These are phyloP conservation scores for Phytophthora ramorum DNA, from an alignment of 352 stramenopile genomes.

Conservation along the genomic window DNA sequence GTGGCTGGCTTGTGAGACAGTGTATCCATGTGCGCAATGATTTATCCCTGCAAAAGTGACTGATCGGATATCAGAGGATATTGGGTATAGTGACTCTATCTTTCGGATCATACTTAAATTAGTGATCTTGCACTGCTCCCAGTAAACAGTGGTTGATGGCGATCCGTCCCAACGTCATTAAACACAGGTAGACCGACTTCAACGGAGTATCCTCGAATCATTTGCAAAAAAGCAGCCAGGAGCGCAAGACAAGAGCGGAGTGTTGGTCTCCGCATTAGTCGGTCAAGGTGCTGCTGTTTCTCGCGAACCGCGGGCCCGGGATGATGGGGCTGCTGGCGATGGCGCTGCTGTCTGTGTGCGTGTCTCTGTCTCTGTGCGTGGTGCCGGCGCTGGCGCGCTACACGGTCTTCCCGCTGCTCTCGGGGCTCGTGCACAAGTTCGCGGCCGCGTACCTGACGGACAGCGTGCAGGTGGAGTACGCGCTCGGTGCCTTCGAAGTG, in stretches of 20 bases:
- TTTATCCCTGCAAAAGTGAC: background rate
- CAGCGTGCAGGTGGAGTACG: slow-evolving; percentile 58
- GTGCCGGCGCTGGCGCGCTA: slow-evolving; percentile 60
- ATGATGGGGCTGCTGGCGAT: slow-evolving; percentile 57
- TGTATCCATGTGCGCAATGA: slow-evolving; percentile 15
- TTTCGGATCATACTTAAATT: background rate
- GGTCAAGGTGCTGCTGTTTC: slow-evolving; percentile 41
- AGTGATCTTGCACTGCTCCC: background rate
- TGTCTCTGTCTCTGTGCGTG: slow-evolving; percentile 71
- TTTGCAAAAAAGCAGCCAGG: slow-evolving; percentile 18
- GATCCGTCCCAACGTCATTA: background rate
- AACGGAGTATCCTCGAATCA: slow-evolving; percentile 11
- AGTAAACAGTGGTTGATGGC: background rate
- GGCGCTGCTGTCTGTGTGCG: slow-evolving; percentile 56
- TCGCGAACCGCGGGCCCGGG: slow-evolving; percentile 39
- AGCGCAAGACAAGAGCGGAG: slow-evolving; percentile 15
- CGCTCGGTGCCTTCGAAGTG: slow-evolving; percentile 55
- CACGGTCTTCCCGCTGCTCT: slow-evolving; percentile 68
- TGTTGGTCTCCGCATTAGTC: slow-evolving; percentile 20
- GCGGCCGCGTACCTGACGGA: slow-evolving; percentile 58
- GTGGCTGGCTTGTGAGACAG: slow-evolving; percentile 8
- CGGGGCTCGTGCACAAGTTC: slow-evolving; percentile 62
- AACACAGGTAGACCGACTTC: slow-evolving; percentile 6
- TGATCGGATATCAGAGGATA: background rate
- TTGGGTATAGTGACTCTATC: background rate